Percentiles rank a stretch among this genome's conserved stretches.
Evolutionary conservation across 495 filamentous ascomycete genomes (phyloP).

Genomic region (Penicillium dipodomyicola): DNA sequence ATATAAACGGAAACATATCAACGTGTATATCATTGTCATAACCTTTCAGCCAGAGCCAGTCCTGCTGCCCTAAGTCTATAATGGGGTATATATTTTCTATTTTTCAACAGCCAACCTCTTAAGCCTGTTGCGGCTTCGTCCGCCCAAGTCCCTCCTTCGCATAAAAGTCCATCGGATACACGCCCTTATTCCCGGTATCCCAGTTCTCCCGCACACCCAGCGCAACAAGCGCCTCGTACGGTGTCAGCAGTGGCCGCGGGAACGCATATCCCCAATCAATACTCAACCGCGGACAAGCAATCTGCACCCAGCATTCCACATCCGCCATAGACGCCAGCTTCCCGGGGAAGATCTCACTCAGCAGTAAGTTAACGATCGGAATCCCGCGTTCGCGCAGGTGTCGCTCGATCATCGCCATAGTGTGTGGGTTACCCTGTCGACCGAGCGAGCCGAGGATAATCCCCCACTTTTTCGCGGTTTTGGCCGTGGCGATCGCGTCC

Average conservation of each 20-base stretch:
- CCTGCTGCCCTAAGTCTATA: conserved; percentile 21
- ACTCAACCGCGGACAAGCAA: conserved; percentile 89
- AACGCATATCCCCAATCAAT: conserved; percentile 99
- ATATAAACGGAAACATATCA: neutral
- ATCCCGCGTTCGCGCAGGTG: conserved; percentile 65
- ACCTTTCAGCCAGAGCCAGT: conserved; percentile 12
- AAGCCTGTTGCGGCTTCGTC: conserved; percentile 53
- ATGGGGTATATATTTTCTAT: conserved; percentile 22
- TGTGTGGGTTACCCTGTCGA: conserved; percentile 92
- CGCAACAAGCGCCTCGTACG: conserved; percentile 91
- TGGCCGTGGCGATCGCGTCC: conserved; percentile 71
- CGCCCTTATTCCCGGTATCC: conserved; percentile 60
- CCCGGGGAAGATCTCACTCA: conserved; percentile 93
- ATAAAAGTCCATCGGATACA: conserved; percentile 99
- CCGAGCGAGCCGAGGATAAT: conserved; percentile 91
- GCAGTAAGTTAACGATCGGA: conserved; percentile 74
- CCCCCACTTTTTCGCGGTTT: conserved; percentile 80
- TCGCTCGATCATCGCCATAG: conserved; percentile 79
- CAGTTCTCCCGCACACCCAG: conserved; percentile 74
- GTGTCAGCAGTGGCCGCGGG: conserved; percentile 79
- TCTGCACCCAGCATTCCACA: conserved; percentile 96
- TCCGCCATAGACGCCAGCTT: conserved; percentile 90
- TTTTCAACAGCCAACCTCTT: neutral
- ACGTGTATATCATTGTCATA: conserved; percentile 6
- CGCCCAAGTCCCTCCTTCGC: conserved; percentile 87